Evolutionary conservation across 208 protist genomes (phyloP).

Genomic region (Phytomonas francai): DNA sequence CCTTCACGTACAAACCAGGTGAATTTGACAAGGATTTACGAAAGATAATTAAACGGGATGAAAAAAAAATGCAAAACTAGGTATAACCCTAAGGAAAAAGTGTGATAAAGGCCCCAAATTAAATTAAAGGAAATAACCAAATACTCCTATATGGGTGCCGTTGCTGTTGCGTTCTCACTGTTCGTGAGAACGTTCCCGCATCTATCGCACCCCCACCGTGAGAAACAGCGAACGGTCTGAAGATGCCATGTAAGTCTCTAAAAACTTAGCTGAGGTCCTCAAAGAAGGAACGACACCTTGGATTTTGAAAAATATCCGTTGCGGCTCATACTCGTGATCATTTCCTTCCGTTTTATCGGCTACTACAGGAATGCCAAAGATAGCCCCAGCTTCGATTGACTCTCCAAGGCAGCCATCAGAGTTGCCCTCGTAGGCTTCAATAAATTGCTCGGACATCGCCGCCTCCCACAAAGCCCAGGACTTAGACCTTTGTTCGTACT

Average conservation of each 20-base stretch:
- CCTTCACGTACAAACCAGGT: background rate
- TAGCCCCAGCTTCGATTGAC: background rate
- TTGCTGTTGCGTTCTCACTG: background rate
- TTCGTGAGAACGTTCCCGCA: background rate
- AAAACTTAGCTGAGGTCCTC: slow-evolving; percentile 37
- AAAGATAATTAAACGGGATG: slow-evolving; percentile 4
- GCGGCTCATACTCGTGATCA: slow-evolving; percentile 1
- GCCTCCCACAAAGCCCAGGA: slow-evolving; percentile 29
- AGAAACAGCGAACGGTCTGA: slow-evolving; percentile 58
- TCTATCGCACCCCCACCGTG: slow-evolving; percentile 19
- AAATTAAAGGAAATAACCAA: slow-evolving; percentile 6
- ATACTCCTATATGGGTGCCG: background rate
- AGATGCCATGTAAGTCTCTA: slow-evolving; percentile 45
- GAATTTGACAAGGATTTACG: background rate
- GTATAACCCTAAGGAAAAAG: slow-evolving; percentile 7
- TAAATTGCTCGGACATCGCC: slow-evolving; percentile 9
- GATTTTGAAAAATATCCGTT: slow-evolving; percentile 40
- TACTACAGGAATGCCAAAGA: background rate
- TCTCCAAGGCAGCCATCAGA: background rate
- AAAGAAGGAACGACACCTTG: slow-evolving; percentile 52
- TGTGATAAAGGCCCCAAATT: slow-evolving; percentile 1
- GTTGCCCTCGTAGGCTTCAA: slow-evolving; percentile 17
- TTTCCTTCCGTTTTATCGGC: background rate
- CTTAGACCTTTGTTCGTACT: slow-evolving; percentile 8
- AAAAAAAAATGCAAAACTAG: slow-evolving; percentile 4